Conservation (phyloP, 768 basidiomycete genomes). For the Tephrocybe rancida region DNA sequence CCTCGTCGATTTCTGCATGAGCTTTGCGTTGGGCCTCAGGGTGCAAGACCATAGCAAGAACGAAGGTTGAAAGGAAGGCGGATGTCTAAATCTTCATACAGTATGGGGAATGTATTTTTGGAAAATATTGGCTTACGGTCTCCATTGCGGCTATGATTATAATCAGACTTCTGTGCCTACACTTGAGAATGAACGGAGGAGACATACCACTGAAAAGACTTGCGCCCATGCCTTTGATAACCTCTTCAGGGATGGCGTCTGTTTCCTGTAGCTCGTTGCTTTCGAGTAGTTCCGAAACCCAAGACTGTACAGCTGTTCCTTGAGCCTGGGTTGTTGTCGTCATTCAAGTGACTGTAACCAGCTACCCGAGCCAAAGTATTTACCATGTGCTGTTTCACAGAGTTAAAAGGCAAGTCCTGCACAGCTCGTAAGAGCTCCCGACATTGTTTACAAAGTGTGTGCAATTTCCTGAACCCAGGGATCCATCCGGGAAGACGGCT, state of each 20-base stretch:
- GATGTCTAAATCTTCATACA: background rate
- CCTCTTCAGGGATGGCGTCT: background rate
- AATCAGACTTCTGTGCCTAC: background rate
- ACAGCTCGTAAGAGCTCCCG: background rate
- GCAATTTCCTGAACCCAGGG: background rate
- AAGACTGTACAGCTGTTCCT: background rate
- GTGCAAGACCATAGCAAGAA: conserved; percentile 24
- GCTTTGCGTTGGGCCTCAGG: conserved; percentile 22
- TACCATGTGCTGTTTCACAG: background rate
- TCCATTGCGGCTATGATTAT: background rate
- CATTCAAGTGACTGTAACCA: background rate
- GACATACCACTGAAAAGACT: background rate
- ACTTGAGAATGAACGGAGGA: background rate
- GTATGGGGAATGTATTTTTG: background rate
- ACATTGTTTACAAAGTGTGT: background rate
- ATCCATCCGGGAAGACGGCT: background rate
- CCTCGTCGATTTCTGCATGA: conserved; percentile 21
- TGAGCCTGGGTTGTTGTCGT: background rate
- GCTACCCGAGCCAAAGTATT: background rate
- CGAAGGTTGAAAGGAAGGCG: conserved; percentile 1
- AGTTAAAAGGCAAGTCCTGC: background rate
- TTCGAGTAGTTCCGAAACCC: background rate
- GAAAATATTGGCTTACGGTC: background rate
- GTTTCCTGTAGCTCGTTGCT: background rate
- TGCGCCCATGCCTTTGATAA: background rate